Percentiles rank a stretch among this genome's conserved stretches.
These are phyloP conservation scores for Aspergillus mulundensis DNA, from an alignment of 495 filamentous ascomycete species.

Conservation along the genomic window DNA sequence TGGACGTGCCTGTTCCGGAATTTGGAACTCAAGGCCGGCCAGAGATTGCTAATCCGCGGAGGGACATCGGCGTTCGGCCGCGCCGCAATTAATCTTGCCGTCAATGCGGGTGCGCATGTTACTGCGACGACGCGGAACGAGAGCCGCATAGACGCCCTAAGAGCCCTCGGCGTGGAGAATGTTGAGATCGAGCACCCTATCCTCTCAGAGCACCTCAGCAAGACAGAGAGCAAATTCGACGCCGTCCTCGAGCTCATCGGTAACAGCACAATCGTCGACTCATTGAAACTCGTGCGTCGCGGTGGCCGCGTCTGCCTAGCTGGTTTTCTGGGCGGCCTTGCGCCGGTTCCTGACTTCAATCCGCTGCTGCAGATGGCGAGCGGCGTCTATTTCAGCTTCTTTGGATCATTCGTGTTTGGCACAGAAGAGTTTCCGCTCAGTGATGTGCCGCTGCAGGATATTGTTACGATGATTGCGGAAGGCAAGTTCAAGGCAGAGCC, in stretches of 20 bases:
- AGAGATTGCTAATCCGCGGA: constrained; percentile 40
- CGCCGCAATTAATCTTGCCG: constrained; percentile 43
- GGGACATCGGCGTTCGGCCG: constrained; percentile 41
- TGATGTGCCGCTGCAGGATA: constrained; percentile 38
- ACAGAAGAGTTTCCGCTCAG: constrained; percentile 39
- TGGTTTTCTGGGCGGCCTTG: constrained; percentile 44
- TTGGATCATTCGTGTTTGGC: constrained; percentile 40
- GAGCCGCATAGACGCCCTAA: constrained; percentile 25
- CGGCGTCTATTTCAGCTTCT: constrained; percentile 50
- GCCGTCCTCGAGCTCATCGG: constrained; percentile 41
- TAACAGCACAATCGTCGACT: constrained; percentile 41
- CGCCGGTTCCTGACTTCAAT: constrained; percentile 44
- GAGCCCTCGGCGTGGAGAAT: constrained; percentile 26
- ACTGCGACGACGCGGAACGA: constrained; percentile 36
- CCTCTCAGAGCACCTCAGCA: constrained; percentile 11
- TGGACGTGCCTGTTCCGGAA: constrained; percentile 40
- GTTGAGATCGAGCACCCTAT: constrained; percentile 23
- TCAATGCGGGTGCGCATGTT: constrained; percentile 35
- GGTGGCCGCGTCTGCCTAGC: constrained; percentile 40
- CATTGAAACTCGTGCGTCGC: constrained; percentile 27
- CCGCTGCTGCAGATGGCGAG: constrained; percentile 43
- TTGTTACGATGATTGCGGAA: constrained; percentile 31
- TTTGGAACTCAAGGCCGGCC: constrained; percentile 29
- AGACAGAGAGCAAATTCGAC: constrained; percentile 28
- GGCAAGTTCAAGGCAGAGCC: constrained; percentile 27